phyloP scores from a whole-genome alignment of 106 monocot species.

The Dendrobium nobile region DNA sequence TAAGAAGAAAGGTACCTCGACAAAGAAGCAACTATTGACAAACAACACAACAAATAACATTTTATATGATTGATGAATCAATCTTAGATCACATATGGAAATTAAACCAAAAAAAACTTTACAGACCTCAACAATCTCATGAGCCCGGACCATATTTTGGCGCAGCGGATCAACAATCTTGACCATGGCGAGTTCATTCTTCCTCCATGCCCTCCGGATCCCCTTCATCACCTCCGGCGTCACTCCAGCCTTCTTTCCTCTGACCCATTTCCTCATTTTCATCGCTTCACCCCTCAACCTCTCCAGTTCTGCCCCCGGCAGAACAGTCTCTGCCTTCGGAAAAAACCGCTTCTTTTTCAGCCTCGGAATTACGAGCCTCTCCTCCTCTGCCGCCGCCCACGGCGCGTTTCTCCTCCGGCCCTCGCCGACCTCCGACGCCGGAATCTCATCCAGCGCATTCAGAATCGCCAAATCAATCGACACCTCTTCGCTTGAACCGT shows the following conservation, averaged over 20 bases:
- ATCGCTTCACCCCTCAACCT: slow-evolving; percentile 48
- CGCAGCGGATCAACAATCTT: slow-evolving; percentile 64
- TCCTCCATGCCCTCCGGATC: slow-evolving; percentile 47
- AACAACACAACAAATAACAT: no score
- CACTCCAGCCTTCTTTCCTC: slow-evolving; percentile 80
- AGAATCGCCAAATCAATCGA: background rate
- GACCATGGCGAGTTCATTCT: slow-evolving; percentile 55
- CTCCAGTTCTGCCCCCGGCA: slow-evolving; percentile 28
- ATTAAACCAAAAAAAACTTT: background rate
- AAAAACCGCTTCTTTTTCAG: slow-evolving; percentile 49
- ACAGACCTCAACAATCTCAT: slow-evolving; percentile 81
- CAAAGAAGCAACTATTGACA: no score
- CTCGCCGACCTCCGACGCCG: slow-evolving; percentile 2
- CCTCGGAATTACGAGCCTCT: slow-evolving; percentile 40
- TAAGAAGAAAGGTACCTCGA: no score
- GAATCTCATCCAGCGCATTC: background rate
- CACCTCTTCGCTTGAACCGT: background rate
- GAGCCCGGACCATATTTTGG: slow-evolving; percentile 71
- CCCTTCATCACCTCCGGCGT: slow-evolving; percentile 68
- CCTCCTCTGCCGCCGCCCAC: slow-evolving; percentile 40
- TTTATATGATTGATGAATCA: no score
- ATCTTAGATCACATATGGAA: background rate
- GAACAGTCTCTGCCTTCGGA: slow-evolving; percentile 55
- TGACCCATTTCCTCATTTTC: slow-evolving; percentile 54
- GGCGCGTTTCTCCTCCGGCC: slow-evolving; percentile 18